Conservation (phyloP, 2,329 filamentous ascomycete genomes). For the Diaporthe citrichinensis region DNA sequence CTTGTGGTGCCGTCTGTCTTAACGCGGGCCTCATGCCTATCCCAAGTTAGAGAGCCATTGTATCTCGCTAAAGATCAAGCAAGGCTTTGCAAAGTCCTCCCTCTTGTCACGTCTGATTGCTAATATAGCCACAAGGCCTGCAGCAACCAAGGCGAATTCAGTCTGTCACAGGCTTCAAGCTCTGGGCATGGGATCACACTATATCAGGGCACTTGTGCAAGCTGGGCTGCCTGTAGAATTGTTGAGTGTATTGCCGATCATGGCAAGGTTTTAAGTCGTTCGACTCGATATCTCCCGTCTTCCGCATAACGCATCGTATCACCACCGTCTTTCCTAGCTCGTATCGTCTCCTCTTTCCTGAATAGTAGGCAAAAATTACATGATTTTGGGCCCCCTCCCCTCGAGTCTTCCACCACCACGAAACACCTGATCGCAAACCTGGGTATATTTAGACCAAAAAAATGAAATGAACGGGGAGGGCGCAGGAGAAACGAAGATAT, state of each 20-base stretch:
- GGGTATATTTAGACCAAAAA: constrained; percentile 58
- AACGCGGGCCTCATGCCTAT: neutral
- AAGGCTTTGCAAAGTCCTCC: neutral
- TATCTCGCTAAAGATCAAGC: too few relatives aligned
- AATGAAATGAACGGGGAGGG: constrained; percentile 54
- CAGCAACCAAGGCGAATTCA: neutral
- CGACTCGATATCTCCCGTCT: constrained; percentile 35
- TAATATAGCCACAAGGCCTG: neutral
- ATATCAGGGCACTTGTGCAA: constrained; percentile 17
- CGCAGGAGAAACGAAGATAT: constrained; percentile 46
- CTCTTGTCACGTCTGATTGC: neutral
- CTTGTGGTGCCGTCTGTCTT: neutral
- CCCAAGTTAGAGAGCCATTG: neutral
- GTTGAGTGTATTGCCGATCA: constrained; percentile 34
- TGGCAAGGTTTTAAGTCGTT: constrained; percentile 24
- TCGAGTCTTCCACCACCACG: constrained; percentile 50
- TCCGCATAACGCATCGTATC: constrained; percentile 26
- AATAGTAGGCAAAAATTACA: constrained; percentile 44
- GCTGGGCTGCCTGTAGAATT: constrained; percentile 24
- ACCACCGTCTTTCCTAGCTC: constrained; percentile 28
- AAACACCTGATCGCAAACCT: constrained; percentile 51
- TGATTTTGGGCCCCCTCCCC: constrained; percentile 48
- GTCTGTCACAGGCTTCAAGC: neutral
- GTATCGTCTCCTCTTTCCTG: constrained; percentile 31
- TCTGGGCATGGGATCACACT: neutral